Evolutionary conservation across 345 rosid species (phyloP), one percentile per base, ranked within the genome.

Genomic region (Linum lewisii): DNA sequence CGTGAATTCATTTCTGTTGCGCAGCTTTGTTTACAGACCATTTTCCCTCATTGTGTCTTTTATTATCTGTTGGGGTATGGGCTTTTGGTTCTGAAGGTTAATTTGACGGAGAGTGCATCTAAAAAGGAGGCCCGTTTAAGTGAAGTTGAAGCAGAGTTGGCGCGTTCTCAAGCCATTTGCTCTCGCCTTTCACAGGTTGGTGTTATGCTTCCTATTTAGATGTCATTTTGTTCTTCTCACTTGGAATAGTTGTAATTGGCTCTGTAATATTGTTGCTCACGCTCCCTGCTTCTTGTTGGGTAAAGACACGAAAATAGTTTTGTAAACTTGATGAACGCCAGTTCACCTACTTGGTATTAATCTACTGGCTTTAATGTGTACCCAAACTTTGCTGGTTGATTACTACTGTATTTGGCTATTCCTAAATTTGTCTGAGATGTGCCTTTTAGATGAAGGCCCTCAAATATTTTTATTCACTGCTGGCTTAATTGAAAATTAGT

Each of bases 111-210:
- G 29, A 63, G 60, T 36, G 72, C 78, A 69, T 79, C 95, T 1
- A 78, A 81, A 36, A 89, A 75, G 77, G 97, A 86, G 71, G 76
- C 86, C 13, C 82, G 86, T 18, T 15, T 76, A 22, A 75, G 80
- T 78, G 86, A 93, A 71, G 71, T 77, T 22, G 81, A 79, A 60
- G 82, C 94, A 21, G 87, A 85, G 71, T 67, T 87, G 73, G 76
- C 82, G 4, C 92, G 94, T 6, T 68, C 77, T 16, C 79, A 77
- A 69, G 84, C 91, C 55, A 23, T 67, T 47, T 79, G 85, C 70
- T 60, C 80, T 73, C 99, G 97, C 15, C 76, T 86, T 68, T 79
- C 77, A 26, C 99, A 93, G 89, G 97, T 81, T 25, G 5, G 63
- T 53, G 25, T 59, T 24, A 0, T 21, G 1, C 16, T 11, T 9